Conservation (phyloP, 768 basidiomycete genomes). For the Amylocystis lapponica region DNA sequence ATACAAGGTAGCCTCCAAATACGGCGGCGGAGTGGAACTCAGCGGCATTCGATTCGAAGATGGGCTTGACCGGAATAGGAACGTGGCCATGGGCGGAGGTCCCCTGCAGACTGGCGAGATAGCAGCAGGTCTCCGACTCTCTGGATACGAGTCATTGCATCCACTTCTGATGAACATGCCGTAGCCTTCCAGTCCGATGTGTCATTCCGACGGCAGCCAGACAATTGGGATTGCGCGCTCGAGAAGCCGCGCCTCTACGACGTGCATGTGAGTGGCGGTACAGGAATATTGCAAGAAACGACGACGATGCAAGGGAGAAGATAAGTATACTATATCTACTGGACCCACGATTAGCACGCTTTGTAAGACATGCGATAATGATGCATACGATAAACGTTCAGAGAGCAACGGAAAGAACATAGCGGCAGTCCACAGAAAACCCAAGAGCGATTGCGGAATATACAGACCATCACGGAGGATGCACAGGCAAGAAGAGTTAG, state of each 20-base stretch:
- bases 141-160: too few species aligned
- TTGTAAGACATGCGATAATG: constrained; percentile 1
- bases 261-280: neutral
- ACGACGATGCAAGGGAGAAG: constrained; percentile 1
- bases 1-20: constrained; percentile 12
- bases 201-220: too few species aligned
- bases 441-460: too few species aligned
- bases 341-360: constrained; percentile 15
- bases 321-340: constrained; percentile 11
- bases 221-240: too few species aligned
- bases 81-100: too few species aligned
- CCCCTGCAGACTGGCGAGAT: too few species aligned
- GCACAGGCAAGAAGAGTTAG: constrained; percentile 27
- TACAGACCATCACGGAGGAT: too few species aligned
- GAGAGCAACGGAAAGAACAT: neutral
- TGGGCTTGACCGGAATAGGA: neutral
- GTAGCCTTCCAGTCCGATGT: too few species aligned
- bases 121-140: too few species aligned
- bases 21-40: neutral
- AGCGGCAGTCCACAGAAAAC: too few species aligned
- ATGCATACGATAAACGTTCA: neutral
- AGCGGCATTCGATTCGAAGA: constrained; percentile 2
- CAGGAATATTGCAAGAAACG: constrained; percentile 1
- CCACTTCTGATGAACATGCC: too few species aligned
- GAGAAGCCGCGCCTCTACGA: too few species aligned